Conservation (phyloP, 1,139 yeast species). For the Zygosaccharomyces sapae region DNA sequence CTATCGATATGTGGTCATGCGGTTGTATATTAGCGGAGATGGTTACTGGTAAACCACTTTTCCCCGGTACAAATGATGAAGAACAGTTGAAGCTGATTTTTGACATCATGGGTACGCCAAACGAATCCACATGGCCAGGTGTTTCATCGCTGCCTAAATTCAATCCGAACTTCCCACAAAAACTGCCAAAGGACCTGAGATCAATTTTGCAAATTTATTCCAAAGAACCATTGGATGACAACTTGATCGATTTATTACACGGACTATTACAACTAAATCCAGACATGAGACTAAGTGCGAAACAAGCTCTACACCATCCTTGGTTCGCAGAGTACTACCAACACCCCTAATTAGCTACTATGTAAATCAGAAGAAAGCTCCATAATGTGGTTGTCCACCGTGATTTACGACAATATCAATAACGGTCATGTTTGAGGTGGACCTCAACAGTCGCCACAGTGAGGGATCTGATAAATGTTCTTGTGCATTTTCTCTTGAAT, state of each 20-base stretch:
- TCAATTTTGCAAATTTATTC: slow-evolving; percentile 55
- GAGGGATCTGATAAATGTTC: slow-evolving; percentile 21
- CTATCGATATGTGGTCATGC: slow-evolving; percentile 98
- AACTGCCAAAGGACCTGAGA: slow-evolving; percentile 80
- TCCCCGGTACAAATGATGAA: slow-evolving; percentile 94
- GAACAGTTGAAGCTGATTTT: slow-evolving; percentile 88
- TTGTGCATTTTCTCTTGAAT: slow-evolving; percentile 9
- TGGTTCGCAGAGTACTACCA: slow-evolving; percentile 79
- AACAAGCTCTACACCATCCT: slow-evolving; percentile 89
- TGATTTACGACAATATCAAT: slow-evolving; percentile 19
- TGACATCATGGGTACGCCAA: slow-evolving; percentile 94
- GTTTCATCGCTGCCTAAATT: slow-evolving; percentile 82
- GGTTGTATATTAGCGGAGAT: slow-evolving; percentile 97
- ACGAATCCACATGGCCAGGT: slow-evolving; percentile 94
- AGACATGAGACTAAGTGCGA: slow-evolving; percentile 82
- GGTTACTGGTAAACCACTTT: slow-evolving; percentile 96
- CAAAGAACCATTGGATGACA: slow-evolving; percentile 57
- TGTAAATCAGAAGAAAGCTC: slow-evolving; percentile 7
- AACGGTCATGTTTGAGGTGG: slow-evolving; percentile 17
- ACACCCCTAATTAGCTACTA: slow-evolving; percentile 6
- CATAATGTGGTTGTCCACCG: slow-evolving; percentile 28
- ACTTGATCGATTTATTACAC: slow-evolving; percentile 74
- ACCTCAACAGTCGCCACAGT: slow-evolving; percentile 21
- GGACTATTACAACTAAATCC: slow-evolving; percentile 87
- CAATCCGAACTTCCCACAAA: slow-evolving; percentile 81